phyloP scores from a whole-genome alignment of 495 filamentous ascomycete genomes.

The Cairneyella variabilis region DNA sequence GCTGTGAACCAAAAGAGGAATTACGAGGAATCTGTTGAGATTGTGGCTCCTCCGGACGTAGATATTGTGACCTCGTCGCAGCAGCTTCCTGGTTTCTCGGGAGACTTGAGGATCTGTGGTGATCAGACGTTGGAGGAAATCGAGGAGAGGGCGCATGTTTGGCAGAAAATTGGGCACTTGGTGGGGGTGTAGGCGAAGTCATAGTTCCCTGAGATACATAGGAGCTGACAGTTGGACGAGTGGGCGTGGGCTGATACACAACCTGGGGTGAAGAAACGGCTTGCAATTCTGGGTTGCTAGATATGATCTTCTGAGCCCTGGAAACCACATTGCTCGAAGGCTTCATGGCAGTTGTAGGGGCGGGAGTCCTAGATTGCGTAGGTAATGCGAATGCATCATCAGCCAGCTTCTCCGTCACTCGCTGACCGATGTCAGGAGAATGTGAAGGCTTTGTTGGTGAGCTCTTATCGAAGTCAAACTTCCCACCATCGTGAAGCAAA shows the following conservation, averaged over 20 bases:
- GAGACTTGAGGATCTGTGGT: constrained; percentile 53
- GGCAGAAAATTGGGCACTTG: constrained; percentile 32
- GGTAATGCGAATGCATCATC: constrained; percentile 75
- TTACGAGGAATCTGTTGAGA: constrained; percentile 10
- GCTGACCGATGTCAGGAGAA: constrained; percentile 61
- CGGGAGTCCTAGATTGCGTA: constrained; percentile 18
- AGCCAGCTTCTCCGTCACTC: constrained; percentile 78
- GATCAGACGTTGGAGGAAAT: constrained; percentile 53
- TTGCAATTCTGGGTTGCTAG: constrained; percentile 48
- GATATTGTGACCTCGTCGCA: constrained; percentile 30
- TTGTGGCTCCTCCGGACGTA: constrained; percentile 16
- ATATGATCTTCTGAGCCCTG: constrained; percentile 48
- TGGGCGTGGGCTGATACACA: constrained; percentile 55
- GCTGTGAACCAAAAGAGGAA: constrained; percentile 11
- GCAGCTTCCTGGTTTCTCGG: constrained; percentile 33
- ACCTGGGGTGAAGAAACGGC: constrained; percentile 46
- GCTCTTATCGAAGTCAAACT: constrained; percentile 79
- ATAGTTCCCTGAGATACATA: constrained; percentile 96
- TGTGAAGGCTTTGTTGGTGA: constrained; percentile 39
- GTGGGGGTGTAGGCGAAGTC: constrained; percentile 70
- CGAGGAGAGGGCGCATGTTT: constrained; percentile 43
- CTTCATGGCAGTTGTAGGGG: constrained; percentile 32
- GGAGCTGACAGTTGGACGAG: constrained; percentile 33
- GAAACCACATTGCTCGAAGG: constrained; percentile 40
- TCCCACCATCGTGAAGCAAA: constrained; percentile 79